Base-by-base conservation (phyloP, 1,139 yeast species). In the Candida freyschussii region DNA sequence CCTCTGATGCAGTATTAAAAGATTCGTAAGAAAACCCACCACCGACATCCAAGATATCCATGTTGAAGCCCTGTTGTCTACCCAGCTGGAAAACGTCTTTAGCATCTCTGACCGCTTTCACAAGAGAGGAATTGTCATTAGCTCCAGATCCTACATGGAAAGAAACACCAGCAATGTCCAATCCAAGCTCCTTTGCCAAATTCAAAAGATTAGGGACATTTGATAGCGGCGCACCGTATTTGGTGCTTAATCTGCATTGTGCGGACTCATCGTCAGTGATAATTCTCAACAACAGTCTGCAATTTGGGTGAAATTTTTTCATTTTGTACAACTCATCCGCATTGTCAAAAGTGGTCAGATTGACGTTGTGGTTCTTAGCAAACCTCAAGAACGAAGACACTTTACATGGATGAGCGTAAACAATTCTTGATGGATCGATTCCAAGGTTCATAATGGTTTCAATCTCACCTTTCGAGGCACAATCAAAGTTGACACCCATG, bases 111-210 rank as follows among this genome's bases (percentile, higher is more conserved):
- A 86, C 73, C 1, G 97, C 96, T 44, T 73, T 74, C 40, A 66
- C 67, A 47, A 85, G 72, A 8, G 93, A 72, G 29, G 64, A 60
- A 40, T 79, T 72, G 55, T 86, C 95, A 37, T 74, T 75, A 17
- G 96, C 93, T 28, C 97, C 97, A 3, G 95, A 83, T 2, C 98
- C 98, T 39, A 89, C 87, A 57, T 91, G 98, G 72, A 91, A 91
- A 7, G 96, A 89, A 24, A 87, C 91, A 27, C 98, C 98, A 18
- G 65, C 75, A 24, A 89, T 72, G 37, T 73, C 62, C 48, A 91
- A 67, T 3, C 65, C 75, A 38, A 86, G 62, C 36, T 69, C 68
- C 39, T 69, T 63, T 23, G 95, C 93, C 40, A 71, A 59, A 6
- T 72, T 67, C 46, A 91, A 67, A 50, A 91, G 64, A 18, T 62